These are phyloP conservation scores for Malus hybrid DNA, from an alignment of 331 rosid species.

Conservation along the genomic window DNA sequence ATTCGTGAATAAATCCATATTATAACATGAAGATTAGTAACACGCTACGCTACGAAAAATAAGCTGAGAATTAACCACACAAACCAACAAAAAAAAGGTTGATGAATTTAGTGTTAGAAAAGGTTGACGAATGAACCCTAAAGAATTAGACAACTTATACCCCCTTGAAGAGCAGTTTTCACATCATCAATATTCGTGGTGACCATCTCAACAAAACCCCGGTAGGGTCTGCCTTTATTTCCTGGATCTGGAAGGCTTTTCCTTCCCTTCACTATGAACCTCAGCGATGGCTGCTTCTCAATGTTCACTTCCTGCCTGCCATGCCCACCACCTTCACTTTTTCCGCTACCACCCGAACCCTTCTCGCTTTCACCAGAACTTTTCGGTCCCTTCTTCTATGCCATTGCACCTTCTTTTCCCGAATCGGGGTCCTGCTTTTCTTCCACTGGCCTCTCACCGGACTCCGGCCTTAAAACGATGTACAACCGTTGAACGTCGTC, in stretches of 20 bases:
- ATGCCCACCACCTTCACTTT: conserved; percentile 32
- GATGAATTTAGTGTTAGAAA: too few species aligned
- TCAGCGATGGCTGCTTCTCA: conserved; percentile 39
- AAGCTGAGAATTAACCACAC: too few species aligned
- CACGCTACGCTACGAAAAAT: too few species aligned
- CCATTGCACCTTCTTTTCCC: conserved; percentile 29
- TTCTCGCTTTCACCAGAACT: background rate
- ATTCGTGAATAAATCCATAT: too few species aligned
- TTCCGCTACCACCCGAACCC: background rate
- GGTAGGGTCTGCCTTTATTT: conserved; percentile 31
- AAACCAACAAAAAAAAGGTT: too few species aligned
- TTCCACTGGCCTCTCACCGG: conserved; percentile 35
- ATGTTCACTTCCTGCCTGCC: conserved; percentile 39
- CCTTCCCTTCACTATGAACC: conserved; percentile 51
- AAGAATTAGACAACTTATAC: background rate
- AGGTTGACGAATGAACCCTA: too few species aligned
- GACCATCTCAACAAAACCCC: conserved; percentile 59
- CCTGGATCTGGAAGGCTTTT: conserved; percentile 47
- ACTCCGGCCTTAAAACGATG: conserved; percentile 38
- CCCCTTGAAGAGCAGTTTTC: conserved; percentile 42
- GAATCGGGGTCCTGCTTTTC: conserved; percentile 34
- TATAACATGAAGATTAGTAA: too few species aligned
- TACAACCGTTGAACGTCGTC: conserved; percentile 56
- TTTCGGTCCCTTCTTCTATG: background rate
- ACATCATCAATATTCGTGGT: conserved; percentile 31